Evolutionary conservation across 2,329 filamentous ascomycete genomes (phyloP).

Genomic region (Fusarium pseudoanthophilum): DNA sequence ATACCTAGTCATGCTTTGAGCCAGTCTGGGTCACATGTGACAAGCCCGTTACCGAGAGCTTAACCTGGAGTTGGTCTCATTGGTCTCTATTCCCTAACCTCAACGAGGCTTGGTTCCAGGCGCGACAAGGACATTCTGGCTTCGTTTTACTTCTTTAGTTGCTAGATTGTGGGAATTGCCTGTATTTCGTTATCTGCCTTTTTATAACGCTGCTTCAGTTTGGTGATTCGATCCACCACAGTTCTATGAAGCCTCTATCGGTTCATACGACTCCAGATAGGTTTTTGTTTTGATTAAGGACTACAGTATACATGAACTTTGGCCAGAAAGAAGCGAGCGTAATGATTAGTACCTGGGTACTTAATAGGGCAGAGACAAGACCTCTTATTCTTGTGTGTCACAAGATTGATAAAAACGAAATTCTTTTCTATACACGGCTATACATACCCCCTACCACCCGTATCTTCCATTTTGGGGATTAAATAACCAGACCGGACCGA

Average conservation of each 20-base stretch:
- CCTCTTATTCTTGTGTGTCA: neutral
- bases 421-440: constrained; percentile 32
- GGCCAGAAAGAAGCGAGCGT: neutral
- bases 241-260: neutral
- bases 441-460: neutral
- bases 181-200: neutral
- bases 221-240: neutral
- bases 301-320: neutral
- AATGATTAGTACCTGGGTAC: neutral
- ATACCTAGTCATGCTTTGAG: constrained; percentile 19
- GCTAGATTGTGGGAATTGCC: neutral
- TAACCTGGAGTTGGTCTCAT: constrained; percentile 25
- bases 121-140: neutral
- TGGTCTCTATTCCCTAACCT: constrained; percentile 3
- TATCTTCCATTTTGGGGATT: constrained; percentile 26
- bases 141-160: neutral
- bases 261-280: neutral
- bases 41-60: constrained; percentile 25
- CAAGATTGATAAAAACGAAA: constrained; percentile 2
- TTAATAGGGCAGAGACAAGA: neutral
- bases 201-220: neutral
- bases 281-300: neutral
- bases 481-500: constrained; percentile 37
- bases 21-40: constrained; percentile 36
- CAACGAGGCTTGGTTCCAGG: constrained; percentile 8